These are phyloP conservation scores for Lipomyces yamadae DNA, from an alignment of 805 yeast species.

Conservation along the genomic window DNA sequence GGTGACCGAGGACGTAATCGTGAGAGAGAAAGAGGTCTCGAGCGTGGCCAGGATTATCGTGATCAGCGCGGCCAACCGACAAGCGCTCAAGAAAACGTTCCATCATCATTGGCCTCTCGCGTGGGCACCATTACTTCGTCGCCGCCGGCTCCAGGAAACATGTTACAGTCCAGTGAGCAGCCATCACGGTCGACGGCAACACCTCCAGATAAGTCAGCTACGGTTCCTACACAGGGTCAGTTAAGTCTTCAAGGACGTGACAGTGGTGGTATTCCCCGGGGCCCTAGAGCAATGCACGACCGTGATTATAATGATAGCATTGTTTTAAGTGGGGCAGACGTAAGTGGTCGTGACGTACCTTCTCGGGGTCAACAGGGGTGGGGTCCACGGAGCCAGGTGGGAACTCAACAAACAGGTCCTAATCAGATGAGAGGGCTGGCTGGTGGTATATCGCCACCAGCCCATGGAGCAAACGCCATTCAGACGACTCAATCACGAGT, in stretches of 20 bases:
- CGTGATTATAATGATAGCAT: neutral
- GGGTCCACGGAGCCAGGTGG: neutral
- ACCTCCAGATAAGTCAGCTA: neutral
- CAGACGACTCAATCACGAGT: conserved; percentile 10
- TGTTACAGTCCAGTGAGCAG: neutral
- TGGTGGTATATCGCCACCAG: neutral
- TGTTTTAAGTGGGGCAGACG: neutral
- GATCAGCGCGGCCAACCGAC: neutral
- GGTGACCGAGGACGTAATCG: conserved; percentile 18
- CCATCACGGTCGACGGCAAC: too few relatives aligned
- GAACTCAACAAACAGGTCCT: neutral
- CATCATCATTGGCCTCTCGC: conserved; percentile 4
- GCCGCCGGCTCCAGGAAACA: neutral
- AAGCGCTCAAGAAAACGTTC: neutral
- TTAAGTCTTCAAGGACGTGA: neutral
- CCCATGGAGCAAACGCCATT: conserved; percentile 9
- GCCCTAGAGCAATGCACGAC: conserved; percentile 12
- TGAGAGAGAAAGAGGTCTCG: conserved; percentile 6
- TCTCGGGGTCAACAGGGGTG: neutral
- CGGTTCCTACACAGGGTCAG: neutral
- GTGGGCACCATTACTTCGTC: neutral
- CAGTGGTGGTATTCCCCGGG: conserved; percentile 3
- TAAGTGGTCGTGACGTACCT: neutral
- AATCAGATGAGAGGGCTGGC: neutral
- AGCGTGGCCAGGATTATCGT: conserved; percentile 1